Conservation (phyloP, 495 filamentous ascomycete genomes). For the Talaromyces wortmannii region DNA sequence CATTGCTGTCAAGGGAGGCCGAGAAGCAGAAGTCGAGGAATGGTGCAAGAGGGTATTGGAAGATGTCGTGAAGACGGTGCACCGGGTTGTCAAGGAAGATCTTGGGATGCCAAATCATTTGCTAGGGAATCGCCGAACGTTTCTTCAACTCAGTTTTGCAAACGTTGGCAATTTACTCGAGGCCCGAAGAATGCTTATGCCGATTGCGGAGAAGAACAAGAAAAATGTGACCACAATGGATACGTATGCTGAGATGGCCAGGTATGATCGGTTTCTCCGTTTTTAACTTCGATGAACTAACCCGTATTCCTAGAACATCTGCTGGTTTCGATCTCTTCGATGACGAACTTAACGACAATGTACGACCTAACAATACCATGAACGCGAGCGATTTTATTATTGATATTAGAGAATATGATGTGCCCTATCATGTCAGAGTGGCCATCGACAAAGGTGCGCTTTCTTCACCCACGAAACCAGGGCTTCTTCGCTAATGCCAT, state of each 20-base stretch:
- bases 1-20: slow-evolving; percentile 79
- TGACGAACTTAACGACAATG: slow-evolving; percentile 77
- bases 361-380: slow-evolving; percentile 71
- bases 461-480: neutral
- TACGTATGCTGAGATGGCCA: slow-evolving; percentile 93
- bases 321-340: slow-evolving; percentile 95
- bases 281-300: slow-evolving; percentile 13
- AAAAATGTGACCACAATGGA: slow-evolving; percentile 94
- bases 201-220: slow-evolving; percentile 93
- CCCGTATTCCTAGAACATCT: slow-evolving; percentile 52
- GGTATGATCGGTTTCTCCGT: slow-evolving; percentile 42
- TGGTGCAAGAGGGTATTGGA: slow-evolving; percentile 85
- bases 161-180: slow-evolving; percentile 82
- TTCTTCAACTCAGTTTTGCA: slow-evolving; percentile 76
- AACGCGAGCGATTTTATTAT: slow-evolving; percentile 97
- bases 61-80: slow-evolving; percentile 72
- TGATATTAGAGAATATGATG: slow-evolving; percentile 98
- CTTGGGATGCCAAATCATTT: slow-evolving; percentile 94
- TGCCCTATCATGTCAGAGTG: slow-evolving; percentile 98
- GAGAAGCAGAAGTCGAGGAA: slow-evolving; percentile 91
- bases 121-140: slow-evolving; percentile 79
- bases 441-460: slow-evolving; percentile 81
- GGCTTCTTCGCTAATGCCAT: slow-evolving; percentile 7
- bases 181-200: slow-evolving; percentile 75
- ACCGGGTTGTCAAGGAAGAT: slow-evolving; percentile 84